Base-by-base conservation (phyloP, 192 early-diverging fungal genomes). In the Spinellus fusiger region DNA sequence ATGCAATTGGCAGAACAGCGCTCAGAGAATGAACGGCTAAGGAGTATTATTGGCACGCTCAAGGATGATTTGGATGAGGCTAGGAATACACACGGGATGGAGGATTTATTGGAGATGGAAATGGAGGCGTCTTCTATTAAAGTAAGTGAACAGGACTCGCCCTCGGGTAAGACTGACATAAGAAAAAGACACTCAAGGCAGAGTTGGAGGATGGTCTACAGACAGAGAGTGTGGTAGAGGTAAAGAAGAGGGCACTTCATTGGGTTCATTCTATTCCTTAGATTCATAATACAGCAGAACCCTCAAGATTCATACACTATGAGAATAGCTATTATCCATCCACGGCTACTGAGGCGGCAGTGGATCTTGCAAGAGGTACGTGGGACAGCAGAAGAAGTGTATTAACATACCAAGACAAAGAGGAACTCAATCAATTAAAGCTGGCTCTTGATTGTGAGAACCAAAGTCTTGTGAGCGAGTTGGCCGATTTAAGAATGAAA, bases 51-150 rank as follows among this genome's bases (percentile, higher is more conserved):
- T 54, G 73, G 74, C 65, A 66, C 53, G 49, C 34, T 77, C 20
- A 69, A 61, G n/a, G 38, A 40, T 51, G 75, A 77, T 57, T 49
- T 77, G 26, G 72, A 77, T 46, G 68, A 73, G 20, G 69, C 69
- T 20, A 25, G 73, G 37, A 54, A 58, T 37, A 53, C 6, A 28
- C 2, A 22, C 2, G 44, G 8, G 16, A 29, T 2, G 27, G 49
- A 4, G 49, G 13, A 3, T 27, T 25, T 51, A 13, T 16, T 40
- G 51, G 15, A 15, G 47, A 56, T 22, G 28, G 31, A 26, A 22
- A 12, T 56, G 26, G n/a, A 20, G 5, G 18, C 29, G 16, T 13
- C 46, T 47, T 47, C 38, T 40, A 7, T 50, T 50, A 6, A 2
- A n/a, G n/a, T n/a, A n/a, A n/a, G n/a, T n/a, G n/a, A n/a, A n/a